Evolutionary conservation across 2,329 filamentous ascomycete species (phyloP), one percentile per base, ranked within the genome.

Genomic region (Epicoccum sorghinum): DNA sequence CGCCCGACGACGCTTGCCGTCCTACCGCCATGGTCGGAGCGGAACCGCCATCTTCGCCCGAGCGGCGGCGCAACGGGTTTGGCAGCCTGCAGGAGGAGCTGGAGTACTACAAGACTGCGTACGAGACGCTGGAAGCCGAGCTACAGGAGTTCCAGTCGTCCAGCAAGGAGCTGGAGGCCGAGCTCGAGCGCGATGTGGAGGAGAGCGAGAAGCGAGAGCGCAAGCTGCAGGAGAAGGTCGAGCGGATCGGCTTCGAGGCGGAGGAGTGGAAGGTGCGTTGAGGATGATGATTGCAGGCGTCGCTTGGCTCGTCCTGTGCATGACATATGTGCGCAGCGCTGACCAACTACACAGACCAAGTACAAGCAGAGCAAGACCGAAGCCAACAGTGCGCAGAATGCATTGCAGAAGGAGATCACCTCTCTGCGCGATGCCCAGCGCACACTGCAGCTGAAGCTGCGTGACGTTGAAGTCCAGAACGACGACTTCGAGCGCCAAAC

Each of bases 401-500:
- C 82, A 4, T 83, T 99, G 47, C 93, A 99, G 77, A 98, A 97
- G 77, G 95, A 99, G 76, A 93, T 99, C 67, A 99, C 95, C 6
- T 89, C 85, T 7, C 82, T 99, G 66, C 89, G 95, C 70, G 93
- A 99, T 62, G 76, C 86, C 43, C 96, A 92, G 75, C 83, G 95
- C 61, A 87, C 88, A 3, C 78, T 97, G 57, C 89, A 95, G 68
- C 81, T 96, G 59, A 90, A 85, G 75, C 80, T 99, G 53, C 88
- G 95, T 64, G 95, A 99, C 74, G 96, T 93, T 66, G 95, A 99
- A 77, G 95, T 99, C 50, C 91, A 90, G 73, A 99, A 98, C 78
- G 95, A 99, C 80, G 95, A 99, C 76, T 97, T 93, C 72, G 95
- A 99, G 80, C 88, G 92, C 62, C 93, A 98, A 78, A 93, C 95